Evolutionary conservation across 169 alveolate genomes (phyloP).

Genomic region (Cryptosporidium sp.): DNA sequence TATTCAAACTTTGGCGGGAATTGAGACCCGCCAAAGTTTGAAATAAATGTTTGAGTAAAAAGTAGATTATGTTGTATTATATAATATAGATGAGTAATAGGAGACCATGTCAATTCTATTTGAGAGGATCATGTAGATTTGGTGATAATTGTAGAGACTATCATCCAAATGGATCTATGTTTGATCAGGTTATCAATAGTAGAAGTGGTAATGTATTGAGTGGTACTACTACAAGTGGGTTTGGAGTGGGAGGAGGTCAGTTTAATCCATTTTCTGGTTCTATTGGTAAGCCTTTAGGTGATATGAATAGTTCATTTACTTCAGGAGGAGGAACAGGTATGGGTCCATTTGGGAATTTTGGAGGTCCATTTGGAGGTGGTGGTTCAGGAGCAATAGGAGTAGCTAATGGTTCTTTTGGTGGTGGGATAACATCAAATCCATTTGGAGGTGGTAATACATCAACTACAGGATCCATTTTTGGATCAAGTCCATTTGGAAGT

Average conservation of each 20-base stretch:
- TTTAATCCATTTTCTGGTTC: conserved; percentile 1
- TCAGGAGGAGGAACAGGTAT: neutral
- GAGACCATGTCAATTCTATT: conserved; percentile 72
- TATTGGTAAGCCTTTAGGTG: neutral
- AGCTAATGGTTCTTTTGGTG: neutral
- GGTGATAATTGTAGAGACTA: conserved; percentile 69
- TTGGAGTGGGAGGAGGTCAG: neutral
- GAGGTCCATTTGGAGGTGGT: conserved; percentile 5
- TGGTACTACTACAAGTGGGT: neutral
- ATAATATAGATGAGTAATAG: conserved; percentile 41
- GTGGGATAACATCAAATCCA: neutral
- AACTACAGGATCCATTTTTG: neutral
- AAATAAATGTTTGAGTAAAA: neutral
- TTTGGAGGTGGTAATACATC: neutral
- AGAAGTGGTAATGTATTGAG: neutral
- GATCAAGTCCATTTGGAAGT: conserved; percentile 6
- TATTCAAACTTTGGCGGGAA: neutral
- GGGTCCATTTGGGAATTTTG: neutral
- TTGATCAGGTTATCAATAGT: neutral
- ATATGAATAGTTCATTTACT: neutral
- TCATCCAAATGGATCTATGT: conserved; percentile 48
- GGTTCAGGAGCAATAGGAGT: neutral
- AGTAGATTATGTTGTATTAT: neutral
- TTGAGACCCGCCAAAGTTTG: neutral
- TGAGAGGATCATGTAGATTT: conserved; percentile 74